Conservation (phyloP, 768 basidiomycete genomes). For the Trametes cinnabarina region DNA sequence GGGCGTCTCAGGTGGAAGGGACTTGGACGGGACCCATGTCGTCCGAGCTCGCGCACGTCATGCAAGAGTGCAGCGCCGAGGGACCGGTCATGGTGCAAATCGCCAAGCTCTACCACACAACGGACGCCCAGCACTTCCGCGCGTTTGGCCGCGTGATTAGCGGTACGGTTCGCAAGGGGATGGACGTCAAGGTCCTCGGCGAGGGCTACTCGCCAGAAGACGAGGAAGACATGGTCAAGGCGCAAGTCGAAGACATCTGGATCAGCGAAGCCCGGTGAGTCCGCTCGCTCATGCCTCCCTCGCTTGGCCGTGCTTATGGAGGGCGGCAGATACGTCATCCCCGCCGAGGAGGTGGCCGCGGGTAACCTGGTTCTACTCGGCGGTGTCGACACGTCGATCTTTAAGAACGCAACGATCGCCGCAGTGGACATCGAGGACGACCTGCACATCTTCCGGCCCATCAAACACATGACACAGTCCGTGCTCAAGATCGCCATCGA, state of each 20-base stretch:
- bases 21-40: conserved; percentile 89
- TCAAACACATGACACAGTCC: conserved; percentile 95
- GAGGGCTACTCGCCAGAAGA: conserved; percentile 99
- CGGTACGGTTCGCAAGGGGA: conserved; percentile 82
- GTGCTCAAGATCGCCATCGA: conserved; percentile 98
- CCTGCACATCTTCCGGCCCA: conserved; percentile 90
- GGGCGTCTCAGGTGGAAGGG: conserved; percentile 60
- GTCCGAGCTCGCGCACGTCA: conserved; percentile 70
- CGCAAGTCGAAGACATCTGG: conserved; percentile 83
- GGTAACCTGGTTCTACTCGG: conserved; percentile 92
- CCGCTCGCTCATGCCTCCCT: too few species aligned
- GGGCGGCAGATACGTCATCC: conserved; percentile 76
- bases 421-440: conserved; percentile 75
- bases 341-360: conserved; percentile 82
- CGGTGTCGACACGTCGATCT: conserved; percentile 91
- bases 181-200: conserved; percentile 91
- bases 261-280: conserved; percentile 84
- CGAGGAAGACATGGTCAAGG: conserved; percentile 95
- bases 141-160: conserved; percentile 94
- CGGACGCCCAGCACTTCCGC: conserved; percentile 94
- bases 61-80: conserved; percentile 79
- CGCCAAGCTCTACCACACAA: conserved; percentile 93
- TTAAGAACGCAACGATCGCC: conserved; percentile 90
- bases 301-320: too few species aligned
- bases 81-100: conserved; percentile 93